Percentiles rank a stretch among this genome's conserved stretches.
Conservation (phyloP, 2,329 filamentous ascomycete genomes). For the Fusarium ramigenum region DNA sequence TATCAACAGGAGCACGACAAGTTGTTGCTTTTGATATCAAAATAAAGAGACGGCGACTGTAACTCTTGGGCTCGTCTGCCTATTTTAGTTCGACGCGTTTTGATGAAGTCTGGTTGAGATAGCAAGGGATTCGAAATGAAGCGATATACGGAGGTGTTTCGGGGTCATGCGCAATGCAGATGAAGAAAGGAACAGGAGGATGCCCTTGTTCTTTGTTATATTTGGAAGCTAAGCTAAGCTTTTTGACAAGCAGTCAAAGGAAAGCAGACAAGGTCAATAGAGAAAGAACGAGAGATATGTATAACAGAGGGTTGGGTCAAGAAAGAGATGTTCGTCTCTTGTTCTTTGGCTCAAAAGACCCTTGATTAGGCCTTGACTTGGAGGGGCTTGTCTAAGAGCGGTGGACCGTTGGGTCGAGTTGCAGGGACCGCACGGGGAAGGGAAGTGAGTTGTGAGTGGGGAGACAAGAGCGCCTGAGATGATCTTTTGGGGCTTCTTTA, state of each 20-base stretch:
- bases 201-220: slow-evolving; percentile 33
- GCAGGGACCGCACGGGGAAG: slow-evolving; percentile 38
- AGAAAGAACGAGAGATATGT: slow-evolving; percentile 15
- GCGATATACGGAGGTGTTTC: slow-evolving; percentile 31
- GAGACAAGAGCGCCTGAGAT: slow-evolving; percentile 26
- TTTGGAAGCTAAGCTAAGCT: slow-evolving; percentile 42
- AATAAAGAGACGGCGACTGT: not conserved
- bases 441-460: slow-evolving; percentile 36
- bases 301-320: not conserved
- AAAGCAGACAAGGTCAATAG: slow-evolving; percentile 6
- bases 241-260: slow-evolving; percentile 28
- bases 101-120: slow-evolving; percentile 18
- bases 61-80: not conserved
- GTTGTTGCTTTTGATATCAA: not conserved
- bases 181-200: slow-evolving; percentile 30
- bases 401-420: slow-evolving; percentile 46
- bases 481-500: slow-evolving; percentile 1
- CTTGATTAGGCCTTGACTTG: slow-evolving; percentile 40
- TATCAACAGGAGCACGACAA: not conserved
- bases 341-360: slow-evolving; percentile 30
- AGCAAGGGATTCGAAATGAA: slow-evolving; percentile 33
- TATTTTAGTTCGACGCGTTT: slow-evolving; percentile 14
- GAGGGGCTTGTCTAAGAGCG: slow-evolving; percentile 43
- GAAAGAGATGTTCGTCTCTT: slow-evolving; percentile 16
- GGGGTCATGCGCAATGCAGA: slow-evolving; percentile 32